Base-by-base conservation (phyloP, 1,284 basidiomycete species). In the Ustilago shanxiensis region DNA sequence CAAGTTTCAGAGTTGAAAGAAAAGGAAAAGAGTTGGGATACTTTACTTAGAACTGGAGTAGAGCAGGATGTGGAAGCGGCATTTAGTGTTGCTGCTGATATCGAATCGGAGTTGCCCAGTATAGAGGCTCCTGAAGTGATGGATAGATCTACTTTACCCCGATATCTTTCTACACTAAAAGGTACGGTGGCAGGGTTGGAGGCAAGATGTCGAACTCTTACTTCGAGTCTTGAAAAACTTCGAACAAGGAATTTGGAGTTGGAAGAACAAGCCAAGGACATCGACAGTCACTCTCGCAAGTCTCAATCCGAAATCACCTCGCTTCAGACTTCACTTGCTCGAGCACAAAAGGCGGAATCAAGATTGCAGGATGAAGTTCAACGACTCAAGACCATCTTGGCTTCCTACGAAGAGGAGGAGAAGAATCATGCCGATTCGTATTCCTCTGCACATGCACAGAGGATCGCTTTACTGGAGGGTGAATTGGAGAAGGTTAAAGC, bases 401-500 rank as follows among this genome's bases (percentile, higher is more conserved):
- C 56, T 16, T 65, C 65, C 22, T 78, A 73, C 60, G 66, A 70
- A 55, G 78, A 84, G 62, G 85, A 86, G 59, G 72, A 72, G 28
- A 70, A 73, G 11, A 72, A 77, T 59, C 72, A 81, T 54, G 6
- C 41, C 41, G 69, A 72, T 16, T 72, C 68, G 8, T 85, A 79
- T 53, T 81, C 83, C 51, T 69, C 71, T 11, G 80, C 82, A 5
- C 81, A 84, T 45, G 62, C 82, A 10, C 75, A 82, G 33, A 79
- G 84, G 0, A 78, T 86, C 63, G 54, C 31, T 3, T 60, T 81
- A 49, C 79, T 87, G 24, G 84, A 81, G 41, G 22, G 44, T 71
- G 56, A 79, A 59, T 16, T 74, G 60, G 58, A 72, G 66, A 41
- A 70, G 71, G 56, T 60, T 3, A 51, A 67, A 28, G 24, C 24